A percentile compares a stretch with the other conserved stretches of the same genome.
Conservation (phyloP, 1,284 basidiomycete genomes). For the Apiotrichum domesticum region DNA sequence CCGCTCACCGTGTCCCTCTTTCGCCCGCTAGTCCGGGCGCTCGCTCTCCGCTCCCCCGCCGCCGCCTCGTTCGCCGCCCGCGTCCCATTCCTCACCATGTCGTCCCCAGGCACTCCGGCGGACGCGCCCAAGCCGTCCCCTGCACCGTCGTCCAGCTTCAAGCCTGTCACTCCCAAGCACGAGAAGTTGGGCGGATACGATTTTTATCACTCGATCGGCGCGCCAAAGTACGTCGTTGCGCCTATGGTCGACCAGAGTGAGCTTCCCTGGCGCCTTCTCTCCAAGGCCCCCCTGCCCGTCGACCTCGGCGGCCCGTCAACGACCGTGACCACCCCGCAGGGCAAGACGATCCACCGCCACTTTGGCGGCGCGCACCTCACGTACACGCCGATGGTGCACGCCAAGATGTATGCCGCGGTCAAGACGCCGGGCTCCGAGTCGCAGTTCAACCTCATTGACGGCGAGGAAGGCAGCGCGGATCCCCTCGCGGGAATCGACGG, state of each 20-base stretch:
- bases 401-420: constrained; percentile 68
- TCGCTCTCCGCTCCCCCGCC: background rate
- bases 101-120: background rate
- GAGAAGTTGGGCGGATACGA: constrained; percentile 69
- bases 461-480: constrained; percentile 43
- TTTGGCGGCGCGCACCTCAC: constrained; percentile 57
- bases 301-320: constrained; percentile 23
- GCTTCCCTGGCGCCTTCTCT: constrained; percentile 86
- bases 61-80: background rate
- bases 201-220: constrained; percentile 74
- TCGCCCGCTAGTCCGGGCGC: constrained; percentile 7
- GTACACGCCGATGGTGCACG: constrained; percentile 98
- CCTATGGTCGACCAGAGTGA: constrained; percentile 99
- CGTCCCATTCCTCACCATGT: background rate
- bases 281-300: constrained; percentile 65
- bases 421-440: constrained; percentile 46
- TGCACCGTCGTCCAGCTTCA: background rate
- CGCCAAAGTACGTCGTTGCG: constrained; percentile 81
- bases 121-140: background rate
- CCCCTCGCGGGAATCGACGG: constrained; percentile 39
- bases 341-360: constrained; percentile 19
- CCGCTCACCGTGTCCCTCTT: constrained; percentile 6
- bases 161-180: constrained; percentile 6
- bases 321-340: constrained; percentile 13
- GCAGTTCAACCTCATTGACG: constrained; percentile 63